Conservation (phyloP, 352 stramenopile species). For the Globisporangium takayamanum region DNA sequence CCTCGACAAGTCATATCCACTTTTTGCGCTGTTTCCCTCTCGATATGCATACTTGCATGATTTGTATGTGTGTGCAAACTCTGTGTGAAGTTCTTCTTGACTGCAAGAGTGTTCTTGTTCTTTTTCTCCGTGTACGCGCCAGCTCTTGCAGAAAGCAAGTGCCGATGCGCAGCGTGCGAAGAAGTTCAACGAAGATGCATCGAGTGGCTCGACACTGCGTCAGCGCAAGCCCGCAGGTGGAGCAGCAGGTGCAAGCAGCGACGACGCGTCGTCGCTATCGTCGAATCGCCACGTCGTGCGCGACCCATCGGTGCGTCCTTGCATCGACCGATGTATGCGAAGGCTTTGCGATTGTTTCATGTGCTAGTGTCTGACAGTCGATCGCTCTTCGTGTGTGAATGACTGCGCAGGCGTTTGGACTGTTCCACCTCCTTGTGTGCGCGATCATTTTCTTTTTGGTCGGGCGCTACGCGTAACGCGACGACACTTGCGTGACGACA, state of each 20-base stretch:
- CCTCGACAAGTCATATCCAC: constrained; percentile 57
- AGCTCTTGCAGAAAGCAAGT: constrained; percentile 66
- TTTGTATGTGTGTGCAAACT: background rate
- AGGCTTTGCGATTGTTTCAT: background rate
- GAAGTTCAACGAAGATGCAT: constrained; percentile 55
- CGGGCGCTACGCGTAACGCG: constrained; percentile 69
- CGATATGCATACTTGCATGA: background rate
- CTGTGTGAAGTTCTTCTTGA: background rate
- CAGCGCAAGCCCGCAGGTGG: constrained; percentile 54
- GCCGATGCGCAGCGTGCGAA: constrained; percentile 53
- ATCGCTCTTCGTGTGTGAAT: background rate
- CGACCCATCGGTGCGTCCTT: constrained; percentile 43
- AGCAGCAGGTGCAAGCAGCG: constrained; percentile 11
- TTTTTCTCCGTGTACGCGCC: constrained; percentile 26
- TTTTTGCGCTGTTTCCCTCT: constrained; percentile 2
- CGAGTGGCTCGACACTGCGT: constrained; percentile 38
- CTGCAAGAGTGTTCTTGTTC: background rate
- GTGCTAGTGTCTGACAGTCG: background rate
- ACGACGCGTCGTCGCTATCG: constrained; percentile 21
- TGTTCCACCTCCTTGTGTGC: constrained; percentile 81
- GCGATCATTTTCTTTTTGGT: constrained; percentile 89
- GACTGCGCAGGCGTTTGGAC: constrained; percentile 45
- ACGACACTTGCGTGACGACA: no score
- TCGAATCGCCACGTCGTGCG: constrained; percentile 27
- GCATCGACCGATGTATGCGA: no score